Percentiles rank a stretch among this genome's conserved stretches.
Conservation (phyloP, 2,329 filamentous ascomycete species). For the Onygena corvina region DNA sequence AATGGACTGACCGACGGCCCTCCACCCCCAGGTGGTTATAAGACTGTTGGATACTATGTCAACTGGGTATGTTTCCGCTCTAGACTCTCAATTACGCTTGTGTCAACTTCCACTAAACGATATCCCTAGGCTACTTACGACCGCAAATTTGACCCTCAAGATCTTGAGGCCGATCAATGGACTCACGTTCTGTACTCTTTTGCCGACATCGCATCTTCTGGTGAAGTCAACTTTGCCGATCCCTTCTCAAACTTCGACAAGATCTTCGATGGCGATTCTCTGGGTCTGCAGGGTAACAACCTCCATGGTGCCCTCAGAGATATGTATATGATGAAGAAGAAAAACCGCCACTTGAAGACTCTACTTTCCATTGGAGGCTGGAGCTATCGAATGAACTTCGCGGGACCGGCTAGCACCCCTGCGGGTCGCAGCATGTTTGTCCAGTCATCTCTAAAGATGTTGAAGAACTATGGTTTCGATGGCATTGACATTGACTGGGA, state of each 20-base stretch:
- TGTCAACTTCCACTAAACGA: neutral
- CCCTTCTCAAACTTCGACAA: constrained; percentile 57
- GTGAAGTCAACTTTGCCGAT: constrained; percentile 67
- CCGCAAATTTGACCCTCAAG: constrained; percentile 71
- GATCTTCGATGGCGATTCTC: constrained; percentile 55
- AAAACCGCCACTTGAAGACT: constrained; percentile 63
- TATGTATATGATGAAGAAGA: constrained; percentile 61
- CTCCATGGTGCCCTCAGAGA: constrained; percentile 69
- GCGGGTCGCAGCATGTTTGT: constrained; percentile 53
- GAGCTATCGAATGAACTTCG: constrained; percentile 66
- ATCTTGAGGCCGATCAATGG: constrained; percentile 66
- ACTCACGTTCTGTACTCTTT: constrained; percentile 89
- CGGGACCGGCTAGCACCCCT: constrained; percentile 49
- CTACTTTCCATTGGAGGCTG: constrained; percentile 76
- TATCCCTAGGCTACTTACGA: constrained; percentile 65
- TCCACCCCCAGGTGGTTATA: constrained; percentile 3
- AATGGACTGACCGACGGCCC: neutral
- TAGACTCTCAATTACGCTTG: neutral
- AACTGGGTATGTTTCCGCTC: constrained; percentile 11
- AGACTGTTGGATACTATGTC: constrained; percentile 13
- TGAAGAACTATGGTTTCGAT: constrained; percentile 64
- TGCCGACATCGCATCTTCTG: constrained; percentile 66
- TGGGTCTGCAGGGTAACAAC: constrained; percentile 57
- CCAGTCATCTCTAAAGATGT: constrained; percentile 54
- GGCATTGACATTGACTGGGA: constrained; percentile 36